Evolutionary conservation across 495 filamentous ascomycete species (phyloP).

Genomic region (Neurospora tetraspora): DNA sequence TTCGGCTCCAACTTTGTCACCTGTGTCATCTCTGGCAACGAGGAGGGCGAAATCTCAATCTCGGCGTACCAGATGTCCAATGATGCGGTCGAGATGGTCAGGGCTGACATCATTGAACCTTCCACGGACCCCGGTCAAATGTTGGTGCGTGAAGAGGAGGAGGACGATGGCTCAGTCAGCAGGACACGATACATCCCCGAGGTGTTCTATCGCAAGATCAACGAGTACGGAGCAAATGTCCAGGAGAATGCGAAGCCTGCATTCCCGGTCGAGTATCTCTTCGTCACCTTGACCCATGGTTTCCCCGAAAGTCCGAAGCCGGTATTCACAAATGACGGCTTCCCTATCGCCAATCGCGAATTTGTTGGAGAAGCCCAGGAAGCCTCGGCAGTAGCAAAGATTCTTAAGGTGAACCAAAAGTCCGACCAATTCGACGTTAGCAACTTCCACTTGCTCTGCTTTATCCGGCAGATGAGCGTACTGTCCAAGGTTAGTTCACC

Average conservation of each 20-base stretch:
- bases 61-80: slow-evolving; percentile 93
- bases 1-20: slow-evolving; percentile 98
- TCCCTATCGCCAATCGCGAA: slow-evolving; percentile 87
- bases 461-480: slow-evolving; percentile 68
- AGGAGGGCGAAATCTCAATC: slow-evolving; percentile 76
- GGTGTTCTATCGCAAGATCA: slow-evolving; percentile 91
- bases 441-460: slow-evolving; percentile 89
- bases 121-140: slow-evolving; percentile 88
- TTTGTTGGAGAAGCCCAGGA: slow-evolving; percentile 74
- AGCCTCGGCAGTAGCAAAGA: slow-evolving; percentile 31
- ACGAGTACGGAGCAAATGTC: slow-evolving; percentile 92
- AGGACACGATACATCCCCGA: slow-evolving; percentile 88
- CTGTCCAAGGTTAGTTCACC: slow-evolving; percentile 57
- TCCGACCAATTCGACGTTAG: slow-evolving; percentile 61
- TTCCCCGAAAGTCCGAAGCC: slow-evolving; percentile 76
- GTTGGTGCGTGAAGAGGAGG: slow-evolving; percentile 89
- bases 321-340: slow-evolving; percentile 56
- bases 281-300: slow-evolving; percentile 92
- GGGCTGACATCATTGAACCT: slow-evolving; percentile 89
- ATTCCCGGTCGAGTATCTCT: slow-evolving; percentile 93
- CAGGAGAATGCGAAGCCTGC: slow-evolving; percentile 94
- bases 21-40: slow-evolving; percentile 86
- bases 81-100: slow-evolving; percentile 91
- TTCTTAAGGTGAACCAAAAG: slow-evolving; percentile 33
- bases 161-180: slow-evolving; percentile 60